Evolutionary conservation across 1,284 basidiomycete species (phyloP).

Genomic region (Phellinidium pouzarii): DNA sequence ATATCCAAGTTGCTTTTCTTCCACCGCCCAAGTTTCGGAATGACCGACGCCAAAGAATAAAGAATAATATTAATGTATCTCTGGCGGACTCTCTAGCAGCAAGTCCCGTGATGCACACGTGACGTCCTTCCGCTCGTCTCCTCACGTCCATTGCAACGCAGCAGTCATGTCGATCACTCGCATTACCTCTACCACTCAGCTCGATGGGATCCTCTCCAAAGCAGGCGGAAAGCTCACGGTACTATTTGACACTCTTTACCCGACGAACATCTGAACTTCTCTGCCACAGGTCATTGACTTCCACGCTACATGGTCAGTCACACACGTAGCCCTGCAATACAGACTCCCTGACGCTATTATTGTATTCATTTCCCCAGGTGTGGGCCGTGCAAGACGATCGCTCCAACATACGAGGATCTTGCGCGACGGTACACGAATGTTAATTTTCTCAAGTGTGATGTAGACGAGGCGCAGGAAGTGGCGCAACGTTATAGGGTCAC

Average conservation of each 20-base stretch:
- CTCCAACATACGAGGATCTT: conserved; percentile 62
- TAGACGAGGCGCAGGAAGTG: conserved; percentile 63
- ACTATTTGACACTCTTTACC: conserved; percentile 10
- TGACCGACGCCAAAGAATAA: no score
- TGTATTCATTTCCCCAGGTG: conserved; percentile 44
- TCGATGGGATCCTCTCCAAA: conserved; percentile 53
- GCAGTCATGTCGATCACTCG: conserved; percentile 7
- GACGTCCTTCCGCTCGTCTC: not conserved
- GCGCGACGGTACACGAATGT: conserved; percentile 59
- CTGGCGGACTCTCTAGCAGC: not conserved
- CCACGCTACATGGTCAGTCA: conserved; percentile 63
- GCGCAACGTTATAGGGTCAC: conserved; percentile 51
- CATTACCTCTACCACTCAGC: conserved; percentile 27
- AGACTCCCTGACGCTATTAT: not conserved
- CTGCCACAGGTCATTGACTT: conserved; percentile 69
- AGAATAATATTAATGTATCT: no score
- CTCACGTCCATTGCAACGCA: no score
- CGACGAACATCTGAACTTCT: not conserved
- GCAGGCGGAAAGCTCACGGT: conserved; percentile 63
- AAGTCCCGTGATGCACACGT: not conserved
- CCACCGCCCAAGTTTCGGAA: no score
- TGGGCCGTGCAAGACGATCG: conserved; percentile 74
- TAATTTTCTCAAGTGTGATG: conserved; percentile 77
- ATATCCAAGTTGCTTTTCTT: not conserved
- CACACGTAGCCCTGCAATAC: not conserved